A percentile compares a stretch with the other conserved stretches of the same genome.
Conservation (phyloP, 768 basidiomycete genomes). For the Rhizopogon vesiculosus region DNA sequence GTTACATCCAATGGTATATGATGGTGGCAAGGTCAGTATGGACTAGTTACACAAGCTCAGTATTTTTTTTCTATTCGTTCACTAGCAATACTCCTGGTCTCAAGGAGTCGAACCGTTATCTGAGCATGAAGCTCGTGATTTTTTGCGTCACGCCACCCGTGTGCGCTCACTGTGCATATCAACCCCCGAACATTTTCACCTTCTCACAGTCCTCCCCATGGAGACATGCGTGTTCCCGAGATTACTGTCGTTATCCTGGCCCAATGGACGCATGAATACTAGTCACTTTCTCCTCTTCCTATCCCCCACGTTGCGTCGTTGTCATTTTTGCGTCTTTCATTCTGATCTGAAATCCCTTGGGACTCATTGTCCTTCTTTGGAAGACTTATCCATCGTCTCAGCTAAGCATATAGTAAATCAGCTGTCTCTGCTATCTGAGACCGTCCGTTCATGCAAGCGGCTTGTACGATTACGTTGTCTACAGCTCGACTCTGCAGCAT, state of each 20-base stretch:
- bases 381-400: background rate
- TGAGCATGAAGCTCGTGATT: background rate
- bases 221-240: background rate
- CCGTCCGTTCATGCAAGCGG: background rate
- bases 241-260: background rate
- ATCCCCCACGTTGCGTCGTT: background rate
- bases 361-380: background rate
- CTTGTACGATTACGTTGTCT: background rate
- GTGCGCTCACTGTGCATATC: background rate
- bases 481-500: background rate
- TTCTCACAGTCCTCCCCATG: background rate
- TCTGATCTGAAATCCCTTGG: background rate
- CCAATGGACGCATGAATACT: background rate
- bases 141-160: background rate
- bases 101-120: background rate
- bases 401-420: background rate
- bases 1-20: background rate
- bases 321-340: background rate
- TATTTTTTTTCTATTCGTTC: no score
- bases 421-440: background rate
- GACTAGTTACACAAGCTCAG: background rate
- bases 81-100: background rate
- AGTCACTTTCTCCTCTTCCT: background rate
- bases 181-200: background rate
- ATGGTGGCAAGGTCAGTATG: background rate